phyloP scores from a whole-genome alignment of 768 basidiomycete species.

The Mycena rosella region DNA sequence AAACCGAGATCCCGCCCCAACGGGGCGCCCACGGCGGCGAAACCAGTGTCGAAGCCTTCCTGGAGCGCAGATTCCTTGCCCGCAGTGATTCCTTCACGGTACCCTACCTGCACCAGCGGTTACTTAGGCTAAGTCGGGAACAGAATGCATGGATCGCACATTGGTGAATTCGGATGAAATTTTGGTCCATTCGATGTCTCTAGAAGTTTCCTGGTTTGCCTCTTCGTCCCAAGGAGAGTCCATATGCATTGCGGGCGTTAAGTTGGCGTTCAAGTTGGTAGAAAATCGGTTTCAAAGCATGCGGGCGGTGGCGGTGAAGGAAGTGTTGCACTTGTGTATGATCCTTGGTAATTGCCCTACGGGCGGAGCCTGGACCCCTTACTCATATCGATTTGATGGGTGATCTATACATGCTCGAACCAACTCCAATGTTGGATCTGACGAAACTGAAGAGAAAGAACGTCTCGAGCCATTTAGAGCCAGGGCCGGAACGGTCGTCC shows the following conservation, averaged over 20 bases:
- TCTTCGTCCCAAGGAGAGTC: conserved; percentile 71
- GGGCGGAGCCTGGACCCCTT: no score
- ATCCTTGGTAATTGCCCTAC: no score
- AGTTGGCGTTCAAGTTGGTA: no score
- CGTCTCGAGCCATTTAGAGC: no score
- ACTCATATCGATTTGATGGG: no score
- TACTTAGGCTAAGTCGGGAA: conserved; percentile 4
- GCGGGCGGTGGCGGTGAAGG: not conserved
- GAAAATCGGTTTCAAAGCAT: no score
- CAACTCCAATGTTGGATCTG: no score
- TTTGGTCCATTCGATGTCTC: conserved; percentile 75
- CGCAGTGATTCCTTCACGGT: conserved; percentile 95
- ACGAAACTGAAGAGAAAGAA: no score
- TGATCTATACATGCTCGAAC: no score
- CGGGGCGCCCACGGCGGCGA: conserved; percentile 77
- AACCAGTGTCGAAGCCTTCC: conserved; percentile 91
- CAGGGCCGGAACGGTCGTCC: no score
- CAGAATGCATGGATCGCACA: conserved; percentile 49
- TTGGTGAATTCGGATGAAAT: conserved; percentile 80
- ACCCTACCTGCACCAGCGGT: conserved; percentile 74
- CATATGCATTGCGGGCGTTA: conserved; percentile 14
- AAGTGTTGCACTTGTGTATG: no score
- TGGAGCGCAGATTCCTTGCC: conserved; percentile 93
- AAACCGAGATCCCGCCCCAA: conserved; percentile 83
- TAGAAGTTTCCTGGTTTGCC: conserved; percentile 45